These are phyloP conservation scores for Colletotrichum falcatum DNA, from an alignment of 2,329 filamentous ascomycete species.

Conservation along the genomic window DNA sequence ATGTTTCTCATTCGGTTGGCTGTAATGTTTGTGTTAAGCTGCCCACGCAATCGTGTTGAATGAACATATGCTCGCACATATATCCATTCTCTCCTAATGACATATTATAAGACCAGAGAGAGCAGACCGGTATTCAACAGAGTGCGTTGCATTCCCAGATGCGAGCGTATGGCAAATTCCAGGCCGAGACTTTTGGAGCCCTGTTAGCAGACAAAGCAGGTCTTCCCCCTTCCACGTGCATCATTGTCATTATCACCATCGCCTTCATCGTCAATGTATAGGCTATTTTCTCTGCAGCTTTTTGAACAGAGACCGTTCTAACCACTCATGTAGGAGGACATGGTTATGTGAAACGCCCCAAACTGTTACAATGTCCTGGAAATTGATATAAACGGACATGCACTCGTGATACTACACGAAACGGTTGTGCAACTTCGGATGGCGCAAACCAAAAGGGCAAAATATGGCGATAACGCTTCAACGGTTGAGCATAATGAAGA, in stretches of 20 bases:
- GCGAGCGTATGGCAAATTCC: not conserved
- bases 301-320: not conserved
- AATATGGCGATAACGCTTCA: not conserved
- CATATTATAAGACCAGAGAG: not conserved
- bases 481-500: not conserved
- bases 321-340: not conserved
- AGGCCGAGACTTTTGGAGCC: not conserved
- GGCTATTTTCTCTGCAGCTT: too few relatives aligned
- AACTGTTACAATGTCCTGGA: not conserved
- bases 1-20: not conserved
- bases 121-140: too few relatives aligned
- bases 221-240: not conserved
- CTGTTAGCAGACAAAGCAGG: not conserved
- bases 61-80: too few relatives aligned
- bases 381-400: not conserved
- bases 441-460: not conserved
- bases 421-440: not conserved
- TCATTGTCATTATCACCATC: not conserved
- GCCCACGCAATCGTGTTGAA: not conserved
- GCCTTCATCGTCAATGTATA: not conserved
- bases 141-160: not conserved
- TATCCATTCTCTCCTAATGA: not conserved
- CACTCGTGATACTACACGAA: not conserved
- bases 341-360: not conserved
- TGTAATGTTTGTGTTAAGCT: not conserved